These are phyloP conservation scores for Epichloe coenophiala DNA, from an alignment of 2,329 filamentous ascomycete genomes.

Conservation along the genomic window DNA sequence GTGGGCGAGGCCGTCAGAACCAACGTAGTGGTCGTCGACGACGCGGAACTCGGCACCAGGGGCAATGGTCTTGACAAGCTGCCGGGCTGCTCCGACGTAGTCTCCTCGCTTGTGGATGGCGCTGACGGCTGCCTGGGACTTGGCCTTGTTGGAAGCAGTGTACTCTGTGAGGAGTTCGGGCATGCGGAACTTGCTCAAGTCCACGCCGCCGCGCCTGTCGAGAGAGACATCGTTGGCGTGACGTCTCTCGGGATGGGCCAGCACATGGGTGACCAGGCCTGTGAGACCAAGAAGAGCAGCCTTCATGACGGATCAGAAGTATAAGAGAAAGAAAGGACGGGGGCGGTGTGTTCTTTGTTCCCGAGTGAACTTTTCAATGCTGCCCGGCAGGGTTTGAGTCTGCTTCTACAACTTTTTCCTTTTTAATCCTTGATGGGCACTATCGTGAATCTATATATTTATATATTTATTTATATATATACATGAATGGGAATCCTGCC, in stretches of 20 bases:
- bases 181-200: conserved; percentile 20
- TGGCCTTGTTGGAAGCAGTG: conserved; percentile 9
- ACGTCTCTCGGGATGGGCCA: conserved; percentile 19
- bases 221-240: conserved; percentile 12
- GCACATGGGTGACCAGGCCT: conserved; percentile 17
- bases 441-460: too few relatives aligned
- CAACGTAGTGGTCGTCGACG: conserved; percentile 37
- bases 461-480: too few relatives aligned
- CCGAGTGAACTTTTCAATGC: too few relatives aligned
- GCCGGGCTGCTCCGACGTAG: conserved; percentile 30
- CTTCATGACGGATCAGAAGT: conserved; percentile 15
- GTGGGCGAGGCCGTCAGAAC: conserved; percentile 41
- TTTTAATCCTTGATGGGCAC: too few relatives aligned
- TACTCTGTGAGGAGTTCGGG: conserved; percentile 18
- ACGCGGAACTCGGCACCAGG: conserved; percentile 33
- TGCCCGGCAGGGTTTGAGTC: too few relatives aligned
- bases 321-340: not conserved
- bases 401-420: too few relatives aligned
- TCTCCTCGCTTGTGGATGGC: conserved; percentile 14
- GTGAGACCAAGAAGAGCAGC: conserved; percentile 19
- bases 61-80: conserved; percentile 25
- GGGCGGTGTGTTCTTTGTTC: not conserved
- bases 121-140: conserved; percentile 11
- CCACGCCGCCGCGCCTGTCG: conserved; percentile 17
- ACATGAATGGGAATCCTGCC: too few relatives aligned